A percentile compares a stretch with the other conserved stretches of the same genome.
Conservation (phyloP, 139 green algal species). For the Chlamydomonas applanata region DNA sequence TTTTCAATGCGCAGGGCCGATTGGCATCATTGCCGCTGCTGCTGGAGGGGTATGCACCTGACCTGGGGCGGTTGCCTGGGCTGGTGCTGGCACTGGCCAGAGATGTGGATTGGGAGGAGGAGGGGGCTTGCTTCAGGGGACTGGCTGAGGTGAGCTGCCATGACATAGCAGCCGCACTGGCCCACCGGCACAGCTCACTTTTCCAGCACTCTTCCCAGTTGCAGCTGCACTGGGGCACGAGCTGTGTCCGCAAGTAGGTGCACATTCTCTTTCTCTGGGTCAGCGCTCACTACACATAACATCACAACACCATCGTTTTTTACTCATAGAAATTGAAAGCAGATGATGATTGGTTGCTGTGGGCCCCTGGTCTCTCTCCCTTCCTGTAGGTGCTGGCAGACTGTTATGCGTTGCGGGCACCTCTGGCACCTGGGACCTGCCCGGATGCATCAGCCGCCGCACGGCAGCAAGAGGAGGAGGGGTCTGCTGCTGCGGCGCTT, state of each 20-base stretch:
- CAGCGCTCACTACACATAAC: too few relatives aligned
- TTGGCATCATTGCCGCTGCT: constrained; percentile 64
- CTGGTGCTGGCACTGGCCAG: constrained; percentile 73
- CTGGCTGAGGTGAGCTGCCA: constrained; percentile 41
- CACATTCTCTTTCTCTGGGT: too few relatives aligned
- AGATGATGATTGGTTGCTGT: too few relatives aligned
- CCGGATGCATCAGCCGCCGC: neutral
- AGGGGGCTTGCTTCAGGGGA: constrained; percentile 53
- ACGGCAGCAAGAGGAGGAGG: neutral
- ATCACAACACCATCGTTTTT: too few relatives aligned
- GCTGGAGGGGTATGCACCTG: constrained; percentile 64
- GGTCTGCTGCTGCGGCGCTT: neutral
- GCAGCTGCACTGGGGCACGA: too few relatives aligned
- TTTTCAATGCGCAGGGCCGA: constrained; percentile 15
- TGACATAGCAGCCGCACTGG: neutral
- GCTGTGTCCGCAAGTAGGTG: too few relatives aligned
- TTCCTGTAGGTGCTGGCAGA: constrained; percentile 54
- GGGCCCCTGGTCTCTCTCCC: too few relatives aligned
- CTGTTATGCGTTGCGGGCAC: constrained; percentile 58
- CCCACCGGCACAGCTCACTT: too few relatives aligned
- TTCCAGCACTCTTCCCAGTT: too few relatives aligned
- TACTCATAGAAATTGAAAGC: too few relatives aligned
- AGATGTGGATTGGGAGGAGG: constrained; percentile 70
- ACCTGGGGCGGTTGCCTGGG: constrained; percentile 61
- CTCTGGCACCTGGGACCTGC: constrained; percentile 6